Percentiles rank a stretch among this genome's conserved stretches.
Conservation (phyloP, 805 yeast genomes). For the Hanseniaspora valbyensis region DNA sequence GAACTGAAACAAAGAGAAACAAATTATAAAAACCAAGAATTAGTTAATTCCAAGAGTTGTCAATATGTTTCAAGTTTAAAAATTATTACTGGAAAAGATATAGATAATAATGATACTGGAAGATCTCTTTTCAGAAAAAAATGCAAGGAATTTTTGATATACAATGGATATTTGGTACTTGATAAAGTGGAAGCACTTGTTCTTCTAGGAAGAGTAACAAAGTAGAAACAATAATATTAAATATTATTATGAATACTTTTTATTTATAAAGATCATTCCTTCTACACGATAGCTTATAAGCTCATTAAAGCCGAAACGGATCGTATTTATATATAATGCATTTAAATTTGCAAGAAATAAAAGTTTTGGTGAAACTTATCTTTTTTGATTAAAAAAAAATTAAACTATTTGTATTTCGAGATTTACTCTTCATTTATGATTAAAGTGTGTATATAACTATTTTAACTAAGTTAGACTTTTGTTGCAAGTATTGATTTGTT, state of each 20-base stretch:
- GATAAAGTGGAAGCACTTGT: neutral
- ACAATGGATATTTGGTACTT: neutral
- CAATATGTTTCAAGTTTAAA: neutral
- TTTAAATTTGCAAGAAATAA: too few species aligned
- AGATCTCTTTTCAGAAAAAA: neutral
- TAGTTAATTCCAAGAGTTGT: neutral
- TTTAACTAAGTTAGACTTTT: neutral
- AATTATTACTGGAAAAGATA: neutral
- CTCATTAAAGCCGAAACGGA: too few species aligned
- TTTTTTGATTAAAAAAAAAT: neutral
- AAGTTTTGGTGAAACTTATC: too few species aligned
- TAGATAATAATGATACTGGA: neutral
- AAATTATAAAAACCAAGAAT: neutral
- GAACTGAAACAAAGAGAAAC: conserved; percentile 38
- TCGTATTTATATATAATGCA: too few species aligned
- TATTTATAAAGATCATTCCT: too few species aligned
- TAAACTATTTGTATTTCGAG: neutral
- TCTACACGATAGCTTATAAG: too few species aligned
- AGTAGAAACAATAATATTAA: too few species aligned
- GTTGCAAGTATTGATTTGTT: too few species aligned
- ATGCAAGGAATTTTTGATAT: neutral
- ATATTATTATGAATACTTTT: too few species aligned
- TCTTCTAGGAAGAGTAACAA: too few species aligned
- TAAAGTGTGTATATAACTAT: neutral
- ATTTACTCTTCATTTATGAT: neutral